Base-by-base conservation (phyloP, 805 yeast genomes). In the Ogataea salicorniae region DNA sequence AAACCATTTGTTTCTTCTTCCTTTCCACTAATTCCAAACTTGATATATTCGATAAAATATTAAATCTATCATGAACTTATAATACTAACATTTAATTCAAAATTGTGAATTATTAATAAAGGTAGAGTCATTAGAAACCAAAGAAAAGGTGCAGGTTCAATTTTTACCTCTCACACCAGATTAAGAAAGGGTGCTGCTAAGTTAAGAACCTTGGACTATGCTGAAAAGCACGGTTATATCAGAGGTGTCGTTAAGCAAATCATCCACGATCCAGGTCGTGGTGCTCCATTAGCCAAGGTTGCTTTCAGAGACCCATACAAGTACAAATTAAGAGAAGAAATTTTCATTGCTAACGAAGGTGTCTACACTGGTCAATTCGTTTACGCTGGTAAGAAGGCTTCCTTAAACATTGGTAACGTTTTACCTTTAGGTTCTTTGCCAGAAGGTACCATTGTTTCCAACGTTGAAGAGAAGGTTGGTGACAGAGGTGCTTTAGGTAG, bases 101-200 rank as follows among this genome's bases (percentile, higher is more conserved):
- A 5, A 2, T 20, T 37, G 18, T 20, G 15, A 5, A 34, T 34
- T 41, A 39, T 41, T 43, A 47, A 41, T 48, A 58, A 46, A 83
- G 96, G 96, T 87, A 89, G 98, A 86, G 99, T 94, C 80, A 94
- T 94, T 83, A 95, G 99, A 83, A 94, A 94, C 87, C 99, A 94
- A 85, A 91, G 99, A 90, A 94, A 94, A 83, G 98, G 98, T 87
- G 96, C 97, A 77, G 98, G 99, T 75, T 92, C 98, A 71, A 90
- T 94, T 84, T 94, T 94, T 89, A 86, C 95, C 75, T 84, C 99
- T 71, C 96, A 92, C 94, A 92, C 98, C 84, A 92, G 98, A 81
- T 89, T 94, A 78, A 90, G 99, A 87, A 88, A 94, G 81, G 99
- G 99, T 77, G 98, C 99, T 75, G 99, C 99, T 74, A 92, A 92